Evolutionary conservation across 192 early-diverging fungal genomes (phyloP).

Genomic region (Coemansia sp.): DNA sequence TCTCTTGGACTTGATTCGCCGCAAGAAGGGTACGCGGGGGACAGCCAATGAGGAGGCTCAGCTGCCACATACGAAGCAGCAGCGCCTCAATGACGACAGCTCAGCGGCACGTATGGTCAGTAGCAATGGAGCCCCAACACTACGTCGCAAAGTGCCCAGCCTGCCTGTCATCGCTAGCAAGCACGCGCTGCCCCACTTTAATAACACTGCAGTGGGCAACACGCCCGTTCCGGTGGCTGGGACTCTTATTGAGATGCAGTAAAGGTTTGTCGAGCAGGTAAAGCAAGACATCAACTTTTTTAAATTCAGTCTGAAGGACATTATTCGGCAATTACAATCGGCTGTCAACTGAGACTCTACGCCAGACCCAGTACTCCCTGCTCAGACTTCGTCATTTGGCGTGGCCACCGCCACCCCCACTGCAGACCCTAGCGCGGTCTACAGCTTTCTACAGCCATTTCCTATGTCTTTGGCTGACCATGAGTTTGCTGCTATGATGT

Average conservation of each 20-base stretch:
- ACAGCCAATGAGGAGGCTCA: conserved; percentile 35
- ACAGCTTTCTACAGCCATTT: background rate
- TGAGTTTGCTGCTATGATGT: background rate
- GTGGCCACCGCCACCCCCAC: background rate
- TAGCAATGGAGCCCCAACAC: background rate
- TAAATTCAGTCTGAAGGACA: conserved; percentile 21
- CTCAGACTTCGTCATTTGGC: background rate
- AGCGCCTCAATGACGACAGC: conserved; percentile 11
- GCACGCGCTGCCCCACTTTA: background rate
- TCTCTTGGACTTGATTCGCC: conserved; percentile 80
- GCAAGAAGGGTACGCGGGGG: conserved; percentile 70
- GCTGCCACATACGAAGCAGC: conserved; percentile 31
- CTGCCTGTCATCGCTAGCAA: background rate
- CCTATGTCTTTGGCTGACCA: background rate
- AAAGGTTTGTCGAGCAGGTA: conserved; percentile 39
- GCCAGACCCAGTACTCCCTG: background rate
- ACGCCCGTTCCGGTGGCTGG: conserved; percentile 15
- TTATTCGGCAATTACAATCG: conserved; percentile 26
- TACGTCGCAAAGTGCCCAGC: conserved; percentile 25
- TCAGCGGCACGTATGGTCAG: background rate
- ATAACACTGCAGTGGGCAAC: background rate
- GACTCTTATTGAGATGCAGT: conserved; percentile 12
- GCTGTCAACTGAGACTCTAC: background rate
- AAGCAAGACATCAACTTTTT: conserved; percentile 27
- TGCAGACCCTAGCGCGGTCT: background rate